Base-by-base conservation (phyloP, 1,284 basidiomycete genomes). In the Lentinula novae-zelandiae region DNA sequence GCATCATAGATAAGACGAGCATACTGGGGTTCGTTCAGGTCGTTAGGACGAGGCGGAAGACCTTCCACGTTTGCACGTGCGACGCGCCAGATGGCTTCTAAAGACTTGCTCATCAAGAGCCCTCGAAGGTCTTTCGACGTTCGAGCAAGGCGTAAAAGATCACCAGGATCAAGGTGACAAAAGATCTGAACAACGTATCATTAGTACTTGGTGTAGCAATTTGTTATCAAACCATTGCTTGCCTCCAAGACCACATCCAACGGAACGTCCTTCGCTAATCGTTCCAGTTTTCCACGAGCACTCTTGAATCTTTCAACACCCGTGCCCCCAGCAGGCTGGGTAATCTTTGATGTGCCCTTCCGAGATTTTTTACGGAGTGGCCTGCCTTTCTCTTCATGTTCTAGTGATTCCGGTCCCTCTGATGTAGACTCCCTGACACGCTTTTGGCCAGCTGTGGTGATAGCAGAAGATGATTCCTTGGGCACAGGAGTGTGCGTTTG, bases 21-120 rank as follows among this genome's bases (percentile, higher is more conserved):
- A 31, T 64, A 68, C 20, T 62, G 64, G 6, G 67, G 66, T 55
- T 65, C 66, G 44, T 48, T 67, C 27, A 68, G 10, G 20, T 65
- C 66, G 3, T 63, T 55, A 0, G 67, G 67, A 13, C 59, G 44
- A 8, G 60, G 60, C 8, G 67, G 67, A 13, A 67, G 61, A 42
- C 63, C 66, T 1, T 64, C 60, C 38, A 63, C 62, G 27, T 65
- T 66, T n/a, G 55, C 44, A 38, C 65, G 64, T 8, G 63, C 64
- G 6, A 62, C 54, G 15, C 54, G 62, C 67, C 67, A 69, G 27
- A 67, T 61, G 12, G 55, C 60, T 17, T 58, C 63, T 0, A 64
- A 63, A 10, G 67, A 65, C 36, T 60, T 66, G 13, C 56, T 62
- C 65, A 69, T 66, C 12, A 69, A 44, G 27, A 67, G 34, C 42